Evolutionary conservation across 768 basidiomycete species (phyloP).

Genomic region (Naematelia encephala): DNA sequence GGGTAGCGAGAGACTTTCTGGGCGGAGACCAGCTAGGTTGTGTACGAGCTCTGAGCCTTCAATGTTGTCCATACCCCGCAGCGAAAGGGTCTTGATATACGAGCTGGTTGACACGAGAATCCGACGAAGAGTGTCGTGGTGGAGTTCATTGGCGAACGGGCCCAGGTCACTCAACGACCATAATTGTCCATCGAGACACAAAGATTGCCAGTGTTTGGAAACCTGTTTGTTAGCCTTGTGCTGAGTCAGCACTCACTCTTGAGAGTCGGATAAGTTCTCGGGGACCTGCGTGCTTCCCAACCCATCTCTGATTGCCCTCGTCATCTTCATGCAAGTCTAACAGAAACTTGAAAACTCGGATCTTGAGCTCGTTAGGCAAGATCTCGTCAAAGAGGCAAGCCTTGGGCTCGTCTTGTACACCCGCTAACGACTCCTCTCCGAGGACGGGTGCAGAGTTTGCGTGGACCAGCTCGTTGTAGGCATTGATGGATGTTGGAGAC

Average conservation of each 20-base stretch:
- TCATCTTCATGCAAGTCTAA: slow-evolving; percentile 3
- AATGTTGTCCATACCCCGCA: slow-evolving; percentile 27
- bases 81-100: slow-evolving; percentile 20
- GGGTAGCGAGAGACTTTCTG: slow-evolving; percentile 39
- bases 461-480: background rate
- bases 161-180: slow-evolving; percentile 28
- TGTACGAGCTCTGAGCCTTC: background rate
- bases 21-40: background rate
- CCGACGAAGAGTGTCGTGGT: slow-evolving; percentile 17
- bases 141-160: slow-evolving; percentile 17
- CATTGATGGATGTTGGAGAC: background rate
- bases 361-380: slow-evolving; percentile 31
- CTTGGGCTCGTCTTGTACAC: background rate
- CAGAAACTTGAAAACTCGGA: slow-evolving; percentile 23
- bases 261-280: slow-evolving; percentile 35
- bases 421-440: slow-evolving; percentile 2
- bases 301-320: slow-evolving; percentile 16
- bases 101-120: slow-evolving; percentile 16
- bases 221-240: slow-evolving; percentile 20
- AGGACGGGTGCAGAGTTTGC: slow-evolving; percentile 3
- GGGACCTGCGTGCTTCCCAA: slow-evolving; percentile 23
- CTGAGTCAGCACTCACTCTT: slow-evolving; percentile 20
- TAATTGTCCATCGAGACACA: slow-evolving; percentile 42
- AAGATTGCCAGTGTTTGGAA: slow-evolving; percentile 30
- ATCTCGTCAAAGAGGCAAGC: slow-evolving; percentile 21